Evolutionary conservation across 345 rosid species (phyloP).

Genomic region (Citrus hindsii): DNA sequence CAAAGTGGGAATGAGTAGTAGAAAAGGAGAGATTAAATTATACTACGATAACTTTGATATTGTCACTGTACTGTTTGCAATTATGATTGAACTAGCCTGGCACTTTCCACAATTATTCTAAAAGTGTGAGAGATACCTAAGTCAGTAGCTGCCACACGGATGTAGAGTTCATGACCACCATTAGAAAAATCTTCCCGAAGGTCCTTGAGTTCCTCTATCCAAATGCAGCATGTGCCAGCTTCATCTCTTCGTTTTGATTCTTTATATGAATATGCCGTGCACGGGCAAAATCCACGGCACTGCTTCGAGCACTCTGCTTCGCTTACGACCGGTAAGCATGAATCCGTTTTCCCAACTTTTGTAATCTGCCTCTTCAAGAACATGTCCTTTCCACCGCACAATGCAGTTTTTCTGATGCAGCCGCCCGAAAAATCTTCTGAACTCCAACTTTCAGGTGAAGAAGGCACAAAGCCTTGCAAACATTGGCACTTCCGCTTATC

Average conservation of each 20-base stretch:
- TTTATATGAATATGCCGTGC: conserved; percentile 32
- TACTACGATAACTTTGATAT: too few species aligned
- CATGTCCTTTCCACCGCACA: neutral
- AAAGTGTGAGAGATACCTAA: conserved; percentile 18
- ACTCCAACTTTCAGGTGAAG: conserved; percentile 17
- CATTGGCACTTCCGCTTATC: conserved; percentile 29
- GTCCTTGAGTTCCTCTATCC: conserved; percentile 9
- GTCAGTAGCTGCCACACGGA: conserved; percentile 18
- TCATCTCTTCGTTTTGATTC: neutral
- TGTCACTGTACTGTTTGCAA: conserved; percentile 1
- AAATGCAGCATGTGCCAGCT: conserved; percentile 20
- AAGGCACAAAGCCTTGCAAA: conserved; percentile 42
- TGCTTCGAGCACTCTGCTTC: neutral
- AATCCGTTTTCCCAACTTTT: conserved; percentile 2
- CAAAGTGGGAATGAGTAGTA: neutral
- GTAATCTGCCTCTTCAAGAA: conserved; percentile 20
- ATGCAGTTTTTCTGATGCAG: conserved; percentile 20
- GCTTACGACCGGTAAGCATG: fast-evolving
- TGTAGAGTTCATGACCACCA: neutral
- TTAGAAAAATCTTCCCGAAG: conserved; percentile 7
- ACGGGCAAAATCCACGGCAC: conserved; percentile 20
- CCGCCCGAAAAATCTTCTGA: conserved; percentile 24
- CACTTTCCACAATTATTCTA: neutral
- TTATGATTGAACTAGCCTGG: conserved; percentile 6
- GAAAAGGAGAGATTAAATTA: neutral